Percentiles rank a stretch among this genome's conserved stretches.
Evolutionary conservation across 2,329 filamentous ascomycete genomes (phyloP).

Genomic region (Monosporascus cannonballus): DNA sequence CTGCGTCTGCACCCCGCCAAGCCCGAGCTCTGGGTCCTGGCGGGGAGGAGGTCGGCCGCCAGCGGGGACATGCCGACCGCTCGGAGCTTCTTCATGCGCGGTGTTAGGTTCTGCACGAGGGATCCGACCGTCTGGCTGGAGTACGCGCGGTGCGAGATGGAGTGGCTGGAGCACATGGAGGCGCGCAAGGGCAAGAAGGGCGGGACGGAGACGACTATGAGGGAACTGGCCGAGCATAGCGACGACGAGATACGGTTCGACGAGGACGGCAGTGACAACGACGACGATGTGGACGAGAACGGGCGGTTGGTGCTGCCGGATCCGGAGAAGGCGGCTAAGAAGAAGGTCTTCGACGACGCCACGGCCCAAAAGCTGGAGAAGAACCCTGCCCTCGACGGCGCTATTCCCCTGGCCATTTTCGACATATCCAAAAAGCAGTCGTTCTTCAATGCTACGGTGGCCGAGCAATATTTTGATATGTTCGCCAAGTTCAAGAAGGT

Average conservation of each 20-base stretch:
- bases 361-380: slow-evolving; percentile 50
- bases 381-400: slow-evolving; percentile 84
- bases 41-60: slow-evolving; percentile 68
- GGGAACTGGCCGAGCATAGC: slow-evolving; percentile 48
- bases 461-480: slow-evolving; percentile 74
- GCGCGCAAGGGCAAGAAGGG: slow-evolving; percentile 52
- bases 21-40: slow-evolving; percentile 79
- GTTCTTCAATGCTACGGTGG: slow-evolving; percentile 59
- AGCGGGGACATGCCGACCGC: slow-evolving; percentile 85
- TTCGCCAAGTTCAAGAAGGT: slow-evolving; percentile 64
- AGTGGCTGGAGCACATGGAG: slow-evolving; percentile 79
- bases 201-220: slow-evolving; percentile 38
- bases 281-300: slow-evolving; percentile 33
- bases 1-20: slow-evolving; percentile 82
- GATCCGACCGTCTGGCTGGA: slow-evolving; percentile 76
- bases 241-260: slow-evolving; percentile 39
- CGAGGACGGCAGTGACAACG: slow-evolving; percentile 35
- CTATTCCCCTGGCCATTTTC: slow-evolving; percentile 88
- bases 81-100: slow-evolving; percentile 79
- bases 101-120: slow-evolving; percentile 79
- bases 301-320: slow-evolving; percentile 38
- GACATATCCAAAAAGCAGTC: slow-evolving; percentile 77
- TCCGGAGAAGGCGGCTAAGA: slow-evolving; percentile 31
- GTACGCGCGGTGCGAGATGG: slow-evolving; percentile 87
- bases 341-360: slow-evolving; percentile 41